Conservation (phyloP, 2,329 filamentous ascomycete species). For the Aspergillus thermomutatus region DNA sequence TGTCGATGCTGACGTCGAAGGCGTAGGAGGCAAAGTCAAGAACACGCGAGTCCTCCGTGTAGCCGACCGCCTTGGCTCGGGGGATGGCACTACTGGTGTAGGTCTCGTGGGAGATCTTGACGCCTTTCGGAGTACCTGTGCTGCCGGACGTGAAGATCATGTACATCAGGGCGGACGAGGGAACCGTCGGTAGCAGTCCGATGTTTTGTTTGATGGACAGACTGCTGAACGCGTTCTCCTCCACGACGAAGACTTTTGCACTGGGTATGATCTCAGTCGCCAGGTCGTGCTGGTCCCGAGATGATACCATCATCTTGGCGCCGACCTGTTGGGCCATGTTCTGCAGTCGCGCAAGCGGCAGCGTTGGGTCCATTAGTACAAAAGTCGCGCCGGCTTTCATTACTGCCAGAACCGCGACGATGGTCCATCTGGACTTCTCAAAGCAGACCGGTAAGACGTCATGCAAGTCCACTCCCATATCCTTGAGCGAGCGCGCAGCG, state of each 20-base stretch:
- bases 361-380: slow-evolving; percentile 31
- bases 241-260: slow-evolving; percentile 26
- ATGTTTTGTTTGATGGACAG: slow-evolving; percentile 7
- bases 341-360: slow-evolving; percentile 32
- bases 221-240: slow-evolving; percentile 20
- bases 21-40: slow-evolving; percentile 58
- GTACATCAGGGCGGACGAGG: slow-evolving; percentile 49
- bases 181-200: slow-evolving; percentile 20
- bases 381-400: slow-evolving; percentile 33
- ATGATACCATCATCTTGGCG: slow-evolving; percentile 28
- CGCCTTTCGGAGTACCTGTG: slow-evolving; percentile 53
- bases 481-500: slow-evolving; percentile 23
- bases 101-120: slow-evolving; percentile 60
- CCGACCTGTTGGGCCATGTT: slow-evolving; percentile 30
- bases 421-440: slow-evolving; percentile 33
- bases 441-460: slow-evolving; percentile 32
- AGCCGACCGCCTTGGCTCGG: slow-evolving; percentile 52
- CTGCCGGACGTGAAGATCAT: slow-evolving; percentile 60
- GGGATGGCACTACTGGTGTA: slow-evolving; percentile 55
- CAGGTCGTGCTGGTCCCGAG: slow-evolving; percentile 27
- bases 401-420: slow-evolving; percentile 30
- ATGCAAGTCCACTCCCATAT: slow-evolving; percentile 24
- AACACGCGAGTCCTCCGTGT: slow-evolving; percentile 53
- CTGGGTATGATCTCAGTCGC: slow-evolving; percentile 29
- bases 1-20: slow-evolving; percentile 53